These are phyloP conservation scores for sorghum (Sorghum bicolor) DNA, from an alignment of 176 grass and related monocot species.

Conservation along the genomic window Sorghum_bicolor_NCBIv3 NC_012873.2:67685001-67685500, in stretches of 20 bases:
- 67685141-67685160: neutral
- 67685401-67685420: neutral
- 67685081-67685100: conserved; percentile 31
- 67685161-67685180: neutral
- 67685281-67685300: neutral
- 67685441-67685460: neutral
- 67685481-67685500: neutral
- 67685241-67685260: conserved; percentile 24
- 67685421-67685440: neutral
- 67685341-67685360: neutral
- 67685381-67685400: neutral
- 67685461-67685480: neutral
- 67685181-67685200: neutral
- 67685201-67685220: neutral
- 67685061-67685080: conserved; percentile 52
- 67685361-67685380: neutral
- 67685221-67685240: too few relatives aligned
- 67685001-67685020: conserved; percentile 1
- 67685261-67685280: conserved; percentile 18
- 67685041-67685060: conserved; percentile 51
- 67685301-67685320: neutral
- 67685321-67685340: neutral
- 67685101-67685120: neutral
- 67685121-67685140: too few relatives aligned
- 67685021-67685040: conserved; percentile 22